Evolutionary conservation across 1,284 basidiomycete genomes (phyloP), one percentile per base, ranked within the genome.

Genomic region (Pholiota adiposa): DNA sequence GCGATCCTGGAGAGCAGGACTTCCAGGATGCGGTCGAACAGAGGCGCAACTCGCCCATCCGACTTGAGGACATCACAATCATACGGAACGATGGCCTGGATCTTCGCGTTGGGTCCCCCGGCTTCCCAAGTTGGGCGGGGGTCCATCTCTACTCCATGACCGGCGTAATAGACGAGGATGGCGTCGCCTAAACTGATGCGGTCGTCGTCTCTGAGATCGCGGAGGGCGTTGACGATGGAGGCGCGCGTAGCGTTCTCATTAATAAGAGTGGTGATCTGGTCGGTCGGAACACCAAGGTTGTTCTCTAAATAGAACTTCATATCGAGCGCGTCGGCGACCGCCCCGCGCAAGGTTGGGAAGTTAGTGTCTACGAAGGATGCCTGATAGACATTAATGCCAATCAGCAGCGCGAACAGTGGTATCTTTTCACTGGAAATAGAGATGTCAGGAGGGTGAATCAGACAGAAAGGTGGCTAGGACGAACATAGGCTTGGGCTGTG

Each of bases 151-250:
- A 21, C 31, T n/a, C 52, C 63, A 34, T 60, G 59, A 2, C 59
- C 59, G 25, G 59, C 59, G 21, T 51, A 60, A n/a, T 56, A 56
- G 27, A 60, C 52, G 1, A 60, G 41, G 12, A 60, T 60, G 29
- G 58, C 19, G 18, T 59, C 58, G 16, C 29, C 48, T 4, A 9
- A 38, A 0, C n/a, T 12, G 23, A 59, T 56, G 5, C 33, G 43
- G 3, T 11, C 11, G 8, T 56, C 48, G 12, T 19, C 33, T 4
- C 25, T 36, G 7, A 56, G 36, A 21, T 40, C 23, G 2, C 18
- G 21, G 9, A 56, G 14, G 1, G 31, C 25, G 11, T 38, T 19
- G 5, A 56, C n/a, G n/a, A 56, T 56, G 0, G 41, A 31, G 11
- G 6, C 46, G 11, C 34, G 33, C 21, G 44, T 56, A 2, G 54